phyloP scores from a whole-genome alignment of 2,329 filamentous ascomycete species.

The Fusarium brevicatenulatum region DNA sequence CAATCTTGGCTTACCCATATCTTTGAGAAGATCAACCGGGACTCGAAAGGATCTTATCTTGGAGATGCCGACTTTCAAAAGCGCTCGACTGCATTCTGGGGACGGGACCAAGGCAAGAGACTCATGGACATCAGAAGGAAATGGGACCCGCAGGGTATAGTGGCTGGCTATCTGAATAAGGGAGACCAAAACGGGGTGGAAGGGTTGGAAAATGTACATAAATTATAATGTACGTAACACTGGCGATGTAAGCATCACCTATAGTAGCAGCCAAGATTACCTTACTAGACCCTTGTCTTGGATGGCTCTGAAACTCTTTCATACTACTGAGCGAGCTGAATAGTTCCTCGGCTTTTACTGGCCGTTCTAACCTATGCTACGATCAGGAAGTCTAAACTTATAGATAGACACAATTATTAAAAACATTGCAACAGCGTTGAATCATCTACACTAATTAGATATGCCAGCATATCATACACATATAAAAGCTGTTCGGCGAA shows the following conservation, averaged over 20 bases:
- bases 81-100: background rate
- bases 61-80: background rate
- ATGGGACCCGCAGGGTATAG: background rate
- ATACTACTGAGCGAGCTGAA: rapidly evolving
- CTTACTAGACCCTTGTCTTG: rapidly evolving
- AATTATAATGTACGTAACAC: rapidly evolving
- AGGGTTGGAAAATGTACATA: background rate
- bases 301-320: rapidly evolving
- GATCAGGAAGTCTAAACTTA: background rate
- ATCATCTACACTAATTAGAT: background rate
- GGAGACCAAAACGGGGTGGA: background rate
- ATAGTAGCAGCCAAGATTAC: rapidly evolving
- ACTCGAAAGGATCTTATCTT: background rate
- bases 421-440: background rate
- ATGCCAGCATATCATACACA: rapidly evolving
- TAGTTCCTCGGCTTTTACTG: rapidly evolving
- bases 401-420: rapidly evolving
- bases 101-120: background rate
- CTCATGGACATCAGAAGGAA: background rate
- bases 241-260: rapidly evolving
- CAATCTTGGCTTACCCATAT: background rate
- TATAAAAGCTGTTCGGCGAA: rapidly evolving
- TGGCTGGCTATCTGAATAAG: background rate
- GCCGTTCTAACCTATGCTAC: no score
- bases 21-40: background rate